Evolutionary conservation across 140 eudicot genomes (phyloP).

Genomic region (Eryngium alpinum): DNA sequence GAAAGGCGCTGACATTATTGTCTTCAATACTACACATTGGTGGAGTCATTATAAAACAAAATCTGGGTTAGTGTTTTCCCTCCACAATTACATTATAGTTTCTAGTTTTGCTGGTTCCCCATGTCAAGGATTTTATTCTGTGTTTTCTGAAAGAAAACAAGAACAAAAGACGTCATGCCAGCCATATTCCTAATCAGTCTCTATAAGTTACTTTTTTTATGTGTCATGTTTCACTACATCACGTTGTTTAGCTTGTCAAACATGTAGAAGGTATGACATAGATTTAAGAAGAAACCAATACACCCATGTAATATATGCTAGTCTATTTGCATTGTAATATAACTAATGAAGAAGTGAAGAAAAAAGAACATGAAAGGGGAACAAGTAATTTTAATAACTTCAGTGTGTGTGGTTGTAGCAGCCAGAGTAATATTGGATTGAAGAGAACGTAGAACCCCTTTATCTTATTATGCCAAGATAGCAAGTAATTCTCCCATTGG

Average conservation of each 20-base stretch:
- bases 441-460: background rate
- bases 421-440: background rate
- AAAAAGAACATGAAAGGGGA: background rate
- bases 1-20: constrained; percentile 86
- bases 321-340: background rate
- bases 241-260: background rate
- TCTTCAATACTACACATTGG: constrained; percentile 95
- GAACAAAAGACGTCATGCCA: too few relatives aligned
- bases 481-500: background rate
- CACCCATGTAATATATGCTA: background rate
- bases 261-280: background rate
- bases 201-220: background rate
- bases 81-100: background rate
- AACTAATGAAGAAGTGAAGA: background rate
- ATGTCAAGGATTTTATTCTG: background rate
- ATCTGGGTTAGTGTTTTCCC: constrained; percentile 59
- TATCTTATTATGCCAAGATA: background rate
- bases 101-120: background rate
- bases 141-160: too few relatives aligned
- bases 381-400: background rate
- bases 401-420: background rate
- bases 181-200: too few relatives aligned
- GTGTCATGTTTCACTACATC: background rate
- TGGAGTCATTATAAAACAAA: constrained; percentile 88
- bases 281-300: background rate